These are phyloP conservation scores for Claviceps purpurea DNA, from an alignment of 2,329 filamentous ascomycete genomes.

Conservation along the genomic window DNA sequence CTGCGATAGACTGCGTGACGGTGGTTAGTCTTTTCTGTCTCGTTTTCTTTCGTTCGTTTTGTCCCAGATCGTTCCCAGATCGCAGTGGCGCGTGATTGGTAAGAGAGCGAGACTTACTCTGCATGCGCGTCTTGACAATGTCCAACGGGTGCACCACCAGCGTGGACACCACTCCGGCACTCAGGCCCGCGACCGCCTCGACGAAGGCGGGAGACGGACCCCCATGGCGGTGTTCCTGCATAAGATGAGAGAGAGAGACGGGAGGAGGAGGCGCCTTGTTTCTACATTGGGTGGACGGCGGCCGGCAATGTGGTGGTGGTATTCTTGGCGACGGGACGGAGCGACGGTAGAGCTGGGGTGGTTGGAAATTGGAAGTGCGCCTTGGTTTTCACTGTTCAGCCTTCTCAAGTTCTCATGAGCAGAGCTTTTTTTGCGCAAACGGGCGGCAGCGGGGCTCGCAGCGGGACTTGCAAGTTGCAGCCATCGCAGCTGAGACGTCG, in stretches of 20 bases:
- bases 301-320: not conserved
- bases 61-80: not conserved
- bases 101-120: slow-evolving; percentile 41
- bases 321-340: too few species aligned
- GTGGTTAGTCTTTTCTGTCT: not conserved
- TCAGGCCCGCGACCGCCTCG: slow-evolving; percentile 81
- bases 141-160: slow-evolving; percentile 85
- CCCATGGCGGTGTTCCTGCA: slow-evolving; percentile 37
- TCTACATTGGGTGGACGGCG: slow-evolving; percentile 12
- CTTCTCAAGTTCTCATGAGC: too few species aligned
- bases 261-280: slow-evolving; percentile 1
- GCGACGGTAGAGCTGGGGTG: too few species aligned
- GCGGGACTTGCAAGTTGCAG: too few species aligned
- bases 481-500: too few species aligned
- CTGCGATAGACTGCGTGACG: slow-evolving; percentile 35
- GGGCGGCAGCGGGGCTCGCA: too few species aligned
- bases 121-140: slow-evolving; percentile 90
- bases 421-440: too few species aligned
- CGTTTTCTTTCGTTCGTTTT: not conserved
- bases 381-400: too few species aligned
- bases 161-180: slow-evolving; percentile 75
- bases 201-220: slow-evolving; percentile 63
- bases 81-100: too few species aligned
- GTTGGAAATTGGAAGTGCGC: too few species aligned
- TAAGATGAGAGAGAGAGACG: slow-evolving; percentile 17